phyloP scores from a whole-genome alignment of 306 rosid genomes.

The Pachyrhizus erosus region DNA sequence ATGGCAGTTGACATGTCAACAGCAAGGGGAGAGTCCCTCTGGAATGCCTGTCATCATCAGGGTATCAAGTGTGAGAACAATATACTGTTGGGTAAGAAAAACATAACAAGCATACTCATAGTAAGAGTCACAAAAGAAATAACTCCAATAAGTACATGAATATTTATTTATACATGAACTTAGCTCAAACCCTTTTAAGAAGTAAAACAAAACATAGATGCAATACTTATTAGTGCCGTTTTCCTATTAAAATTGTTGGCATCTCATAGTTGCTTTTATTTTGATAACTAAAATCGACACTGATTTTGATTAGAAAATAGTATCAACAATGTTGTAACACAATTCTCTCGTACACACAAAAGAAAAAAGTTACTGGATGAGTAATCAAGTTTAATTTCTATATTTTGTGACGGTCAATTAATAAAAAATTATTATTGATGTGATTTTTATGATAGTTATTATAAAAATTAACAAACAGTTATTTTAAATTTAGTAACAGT shows the following conservation, averaged over 20 bases:
- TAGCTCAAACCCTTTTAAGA: background rate
- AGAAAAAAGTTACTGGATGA: background rate
- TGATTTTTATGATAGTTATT: no score
- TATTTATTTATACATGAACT: background rate
- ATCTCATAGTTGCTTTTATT: background rate
- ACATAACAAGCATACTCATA: background rate
- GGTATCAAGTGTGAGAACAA: conserved; percentile 22
- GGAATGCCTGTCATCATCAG: conserved; percentile 77
- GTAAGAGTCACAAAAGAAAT: conserved; percentile 6
- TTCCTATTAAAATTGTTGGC: background rate
- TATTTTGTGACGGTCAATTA: no score
- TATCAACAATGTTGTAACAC: background rate
- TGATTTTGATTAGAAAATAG: background rate
- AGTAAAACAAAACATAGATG: background rate
- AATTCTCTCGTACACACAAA: background rate
- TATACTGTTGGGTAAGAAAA: background rate
- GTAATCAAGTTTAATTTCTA: background rate
- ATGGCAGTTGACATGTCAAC: conserved; percentile 91
- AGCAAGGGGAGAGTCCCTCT: conserved; percentile 96
- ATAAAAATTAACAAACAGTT: no score
- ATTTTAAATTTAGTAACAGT: no score
- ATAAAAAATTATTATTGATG: no score
- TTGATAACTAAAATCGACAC: background rate
- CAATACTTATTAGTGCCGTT: background rate
- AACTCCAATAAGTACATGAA: background rate